Evolutionary conservation across 495 filamentous ascomycete genomes (phyloP).

Genomic region (Tuber indicum): DNA sequence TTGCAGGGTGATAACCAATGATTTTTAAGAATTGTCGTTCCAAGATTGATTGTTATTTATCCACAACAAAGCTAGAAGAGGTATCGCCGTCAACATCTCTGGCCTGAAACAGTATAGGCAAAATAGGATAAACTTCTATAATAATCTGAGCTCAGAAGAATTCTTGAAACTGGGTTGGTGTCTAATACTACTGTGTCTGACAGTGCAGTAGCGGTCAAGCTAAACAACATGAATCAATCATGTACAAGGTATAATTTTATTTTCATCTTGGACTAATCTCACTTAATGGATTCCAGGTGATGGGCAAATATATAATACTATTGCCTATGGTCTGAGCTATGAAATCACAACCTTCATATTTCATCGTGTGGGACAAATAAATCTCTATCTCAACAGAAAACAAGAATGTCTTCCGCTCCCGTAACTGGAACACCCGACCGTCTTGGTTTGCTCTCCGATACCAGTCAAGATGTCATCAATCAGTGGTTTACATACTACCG

Average conservation of each 20-base stretch:
- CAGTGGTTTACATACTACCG: background rate
- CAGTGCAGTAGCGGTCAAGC: background rate
- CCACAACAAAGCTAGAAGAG: no score
- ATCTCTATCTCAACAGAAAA: background rate
- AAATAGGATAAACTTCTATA: background rate
- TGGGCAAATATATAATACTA: background rate
- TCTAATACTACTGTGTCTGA: background rate
- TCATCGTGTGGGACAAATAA: background rate
- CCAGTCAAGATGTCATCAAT: background rate
- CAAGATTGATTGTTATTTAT: no score
- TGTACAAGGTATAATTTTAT: background rate
- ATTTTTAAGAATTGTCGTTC: no score
- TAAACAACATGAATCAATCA: background rate
- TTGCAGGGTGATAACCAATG: no score
- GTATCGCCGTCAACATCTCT: no score
- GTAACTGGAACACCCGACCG: fast-evolving
- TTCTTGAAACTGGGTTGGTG: background rate
- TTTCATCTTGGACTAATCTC: background rate
- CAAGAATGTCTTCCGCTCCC: background rate
- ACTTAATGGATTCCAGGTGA: background rate
- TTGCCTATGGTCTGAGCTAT: background rate
- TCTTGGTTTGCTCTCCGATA: background rate
- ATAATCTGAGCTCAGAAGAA: background rate
- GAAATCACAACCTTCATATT: background rate
- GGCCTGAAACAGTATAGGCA: background rate